phyloP scores from a whole-genome alignment of 108 stramenopile genomes.

The Nitzschia inconspicua region DNA sequence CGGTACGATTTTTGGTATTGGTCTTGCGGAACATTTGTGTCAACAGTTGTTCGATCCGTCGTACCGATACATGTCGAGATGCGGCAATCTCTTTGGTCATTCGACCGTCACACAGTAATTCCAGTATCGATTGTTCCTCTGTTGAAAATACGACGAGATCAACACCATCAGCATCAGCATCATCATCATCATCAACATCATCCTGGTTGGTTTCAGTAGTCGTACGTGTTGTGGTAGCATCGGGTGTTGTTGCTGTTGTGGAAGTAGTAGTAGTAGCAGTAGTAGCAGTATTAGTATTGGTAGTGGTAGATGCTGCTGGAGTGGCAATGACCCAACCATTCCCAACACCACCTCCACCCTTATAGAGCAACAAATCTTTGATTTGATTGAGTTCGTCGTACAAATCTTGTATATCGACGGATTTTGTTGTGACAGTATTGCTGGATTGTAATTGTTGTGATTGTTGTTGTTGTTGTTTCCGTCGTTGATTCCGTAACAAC shows the following conservation, averaged over 20 bases:
- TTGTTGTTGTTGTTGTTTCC: too few relatives aligned
- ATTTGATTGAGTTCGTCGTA: slow-evolving; percentile 57
- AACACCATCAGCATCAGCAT: too few relatives aligned
- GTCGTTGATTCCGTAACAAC: slow-evolving; percentile 39
- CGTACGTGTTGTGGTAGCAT: too few relatives aligned
- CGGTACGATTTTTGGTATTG: slow-evolving; percentile 52
- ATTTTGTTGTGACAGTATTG: background rate
- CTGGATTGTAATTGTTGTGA: slow-evolving; percentile 21
- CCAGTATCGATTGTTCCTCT: slow-evolving; percentile 54
- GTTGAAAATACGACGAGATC: slow-evolving; percentile 44
- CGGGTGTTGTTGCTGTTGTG: too few relatives aligned
- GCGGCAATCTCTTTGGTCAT: slow-evolving; percentile 73
- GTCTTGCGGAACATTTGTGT: slow-evolving; percentile 69
- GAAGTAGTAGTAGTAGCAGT: too few relatives aligned
- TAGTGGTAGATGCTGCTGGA: too few relatives aligned
- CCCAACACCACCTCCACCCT: slow-evolving; percentile 35
- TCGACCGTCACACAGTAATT: slow-evolving; percentile 49
- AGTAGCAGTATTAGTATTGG: too few relatives aligned
- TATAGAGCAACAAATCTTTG: slow-evolving; percentile 50
- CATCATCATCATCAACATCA: too few relatives aligned
- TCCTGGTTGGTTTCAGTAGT: too few relatives aligned
- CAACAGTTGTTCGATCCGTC: slow-evolving; percentile 54
- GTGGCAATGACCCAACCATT: slow-evolving; percentile 40
- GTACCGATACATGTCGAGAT: slow-evolving; percentile 22
- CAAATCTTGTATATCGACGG: slow-evolving; percentile 37